These are phyloP conservation scores for Xylaria palmicola DNA, from an alignment of 495 filamentous ascomycete species.

Conservation along the genomic window DNA sequence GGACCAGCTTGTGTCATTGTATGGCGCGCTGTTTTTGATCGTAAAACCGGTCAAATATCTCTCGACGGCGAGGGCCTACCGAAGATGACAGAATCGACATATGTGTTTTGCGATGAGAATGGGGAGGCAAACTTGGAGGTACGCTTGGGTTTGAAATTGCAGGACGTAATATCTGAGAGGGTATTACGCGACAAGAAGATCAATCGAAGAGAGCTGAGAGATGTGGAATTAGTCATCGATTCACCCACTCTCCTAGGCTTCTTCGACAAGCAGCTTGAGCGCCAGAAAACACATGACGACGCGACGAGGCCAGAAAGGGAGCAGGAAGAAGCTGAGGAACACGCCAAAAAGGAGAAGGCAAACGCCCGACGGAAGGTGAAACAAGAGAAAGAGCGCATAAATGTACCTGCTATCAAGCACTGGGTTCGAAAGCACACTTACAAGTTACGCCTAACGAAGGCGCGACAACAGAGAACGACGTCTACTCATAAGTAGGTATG, in stretches of 20 bases:
- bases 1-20: neutral
- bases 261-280: neutral
- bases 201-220: neutral
- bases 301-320: neutral
- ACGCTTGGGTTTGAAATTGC: neutral
- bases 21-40: neutral
- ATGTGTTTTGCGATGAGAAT: neutral
- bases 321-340: neutral
- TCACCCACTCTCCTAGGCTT: neutral
- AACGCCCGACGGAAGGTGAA: neutral
- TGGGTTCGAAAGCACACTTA: neutral
- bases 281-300: neutral
- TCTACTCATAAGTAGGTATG: too few relatives aligned
- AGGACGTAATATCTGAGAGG: neutral
- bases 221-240: neutral
- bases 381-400: neutral
- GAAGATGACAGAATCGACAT: neutral
- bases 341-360: neutral
- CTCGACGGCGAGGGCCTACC: neutral
- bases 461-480: neutral
- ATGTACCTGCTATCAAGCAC: neutral
- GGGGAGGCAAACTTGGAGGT: neutral
- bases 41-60: neutral
- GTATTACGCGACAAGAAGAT: neutral
- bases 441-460: neutral